These are phyloP conservation scores for Penicillium psychrofluorescens DNA, from an alignment of 495 filamentous ascomycete genomes.

Conservation along the genomic window DNA sequence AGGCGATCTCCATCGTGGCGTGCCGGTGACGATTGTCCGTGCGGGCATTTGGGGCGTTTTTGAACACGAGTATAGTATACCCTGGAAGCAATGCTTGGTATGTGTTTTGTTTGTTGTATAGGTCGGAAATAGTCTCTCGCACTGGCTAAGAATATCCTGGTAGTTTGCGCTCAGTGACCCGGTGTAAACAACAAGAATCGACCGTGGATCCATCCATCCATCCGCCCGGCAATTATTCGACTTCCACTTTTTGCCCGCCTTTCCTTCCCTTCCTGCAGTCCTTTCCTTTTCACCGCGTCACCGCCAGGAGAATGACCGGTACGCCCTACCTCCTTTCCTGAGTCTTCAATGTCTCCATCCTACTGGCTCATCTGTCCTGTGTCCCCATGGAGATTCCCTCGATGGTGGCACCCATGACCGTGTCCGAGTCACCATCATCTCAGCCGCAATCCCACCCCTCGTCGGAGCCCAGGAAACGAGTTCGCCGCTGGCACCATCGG, in stretches of 20 bases:
- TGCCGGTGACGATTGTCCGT: conserved; percentile 4
- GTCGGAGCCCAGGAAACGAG: conserved; percentile 30
- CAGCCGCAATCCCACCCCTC: conserved; percentile 2
- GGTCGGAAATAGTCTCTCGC: background rate
- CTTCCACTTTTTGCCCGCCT: too few relatives aligned
- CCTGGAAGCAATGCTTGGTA: conserved; percentile 3
- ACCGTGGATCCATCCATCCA: too few relatives aligned
- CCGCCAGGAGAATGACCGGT: too few relatives aligned
- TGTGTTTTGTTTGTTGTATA: background rate
- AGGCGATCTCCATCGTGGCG: conserved; percentile 1
- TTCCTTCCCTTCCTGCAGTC: too few relatives aligned
- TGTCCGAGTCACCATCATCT: conserved; percentile 8
- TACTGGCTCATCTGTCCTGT: background rate
- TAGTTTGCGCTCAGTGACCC: too few relatives aligned
- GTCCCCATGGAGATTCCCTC: conserved; percentile 26
- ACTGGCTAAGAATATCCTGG: too few relatives aligned
- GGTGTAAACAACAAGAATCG: too few relatives aligned
- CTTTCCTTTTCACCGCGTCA: too few relatives aligned
- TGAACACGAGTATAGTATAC: conserved; percentile 1
- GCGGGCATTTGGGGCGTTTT: background rate
- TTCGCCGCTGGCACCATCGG: conserved; percentile 35
- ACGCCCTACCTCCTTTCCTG: background rate
- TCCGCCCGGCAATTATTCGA: too few relatives aligned
- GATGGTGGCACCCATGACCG: conserved; percentile 15
- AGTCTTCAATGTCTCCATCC: conserved; percentile 1